phyloP scores from a whole-genome alignment of 768 basidiomycete species.

The Podaxis sp. region DNA sequence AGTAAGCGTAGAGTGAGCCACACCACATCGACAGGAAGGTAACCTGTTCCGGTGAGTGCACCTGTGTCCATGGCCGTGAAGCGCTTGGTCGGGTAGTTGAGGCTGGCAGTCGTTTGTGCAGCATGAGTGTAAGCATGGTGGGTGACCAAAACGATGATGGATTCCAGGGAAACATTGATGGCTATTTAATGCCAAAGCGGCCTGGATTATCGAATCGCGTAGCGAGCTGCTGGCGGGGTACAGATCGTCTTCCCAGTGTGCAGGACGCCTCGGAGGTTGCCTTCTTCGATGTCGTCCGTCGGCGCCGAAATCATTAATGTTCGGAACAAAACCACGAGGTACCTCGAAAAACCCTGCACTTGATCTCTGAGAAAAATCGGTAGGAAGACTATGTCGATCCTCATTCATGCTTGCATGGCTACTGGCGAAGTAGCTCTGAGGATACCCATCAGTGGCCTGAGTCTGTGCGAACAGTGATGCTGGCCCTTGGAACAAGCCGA shows the following conservation, averaged over 20 bases:
- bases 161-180: not conserved
- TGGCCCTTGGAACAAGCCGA: not conserved
- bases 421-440: not conserved
- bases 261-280: not conserved
- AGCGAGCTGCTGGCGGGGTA: conserved; percentile 2
- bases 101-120: not conserved
- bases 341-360: not conserved
- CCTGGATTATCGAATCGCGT: not conserved
- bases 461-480: not conserved
- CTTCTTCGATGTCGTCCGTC: not conserved
- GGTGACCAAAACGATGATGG: not conserved
- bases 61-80: not conserved
- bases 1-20: not conserved
- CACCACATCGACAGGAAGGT: not conserved
- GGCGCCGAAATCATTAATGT: not conserved
- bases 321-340: not conserved
- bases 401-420: not conserved
- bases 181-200: not conserved
- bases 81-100: not conserved
- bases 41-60: not conserved
- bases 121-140: not conserved
- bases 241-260: conserved; percentile 8
- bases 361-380: not conserved
- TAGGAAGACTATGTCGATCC: not conserved
- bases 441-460: not conserved